Evolutionary conservation across 768 basidiomycete genomes (phyloP).

Genomic region (Serendipita vermifera): DNA sequence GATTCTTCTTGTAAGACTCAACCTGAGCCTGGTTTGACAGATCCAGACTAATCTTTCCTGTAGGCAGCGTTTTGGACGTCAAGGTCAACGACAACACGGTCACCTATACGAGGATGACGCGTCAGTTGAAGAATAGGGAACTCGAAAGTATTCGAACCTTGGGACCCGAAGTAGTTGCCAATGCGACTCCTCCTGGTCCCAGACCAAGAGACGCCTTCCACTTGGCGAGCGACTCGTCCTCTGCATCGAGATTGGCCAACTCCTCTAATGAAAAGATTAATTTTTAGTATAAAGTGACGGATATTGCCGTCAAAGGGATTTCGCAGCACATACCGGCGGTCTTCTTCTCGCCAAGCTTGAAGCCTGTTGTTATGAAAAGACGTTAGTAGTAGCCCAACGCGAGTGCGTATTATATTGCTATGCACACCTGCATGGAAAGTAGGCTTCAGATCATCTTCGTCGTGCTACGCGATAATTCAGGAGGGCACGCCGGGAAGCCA

Average conservation of each 20-base stretch:
- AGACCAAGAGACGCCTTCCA: conserved; percentile 96
- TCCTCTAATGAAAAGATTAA: conserved; percentile 39
- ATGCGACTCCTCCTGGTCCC: conserved; percentile 29
- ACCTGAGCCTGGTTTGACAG: conserved; percentile 38
- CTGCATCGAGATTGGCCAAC: conserved; percentile 71
- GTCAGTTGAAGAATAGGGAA: background rate
- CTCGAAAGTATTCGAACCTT: conserved; percentile 37
- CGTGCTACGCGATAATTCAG: no score
- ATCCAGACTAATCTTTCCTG: conserved; percentile 53
- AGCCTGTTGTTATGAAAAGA: conserved; percentile 8
- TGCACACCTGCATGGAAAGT: conserved; percentile 3
- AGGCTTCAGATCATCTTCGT: conserved; percentile 1
- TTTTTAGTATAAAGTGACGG: conserved; percentile 18
- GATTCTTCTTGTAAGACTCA: conserved; percentile 59
- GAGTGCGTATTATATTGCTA: background rate
- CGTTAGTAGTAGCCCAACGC: background rate
- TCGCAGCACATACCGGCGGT: background rate
- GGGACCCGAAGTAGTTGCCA: conserved; percentile 36
- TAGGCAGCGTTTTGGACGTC: conserved; percentile 53
- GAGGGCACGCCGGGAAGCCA: no score
- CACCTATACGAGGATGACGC: conserved; percentile 28
- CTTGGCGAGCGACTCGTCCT: conserved; percentile 84
- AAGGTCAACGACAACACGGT: conserved; percentile 55
- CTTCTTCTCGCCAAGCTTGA: conserved; percentile 6
- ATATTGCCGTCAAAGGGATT: no score